Evolutionary conservation across 2,329 filamentous ascomycete genomes (phyloP), one percentile per base, ranked within the genome.

Genomic region (Hypoxylon sp.): DNA sequence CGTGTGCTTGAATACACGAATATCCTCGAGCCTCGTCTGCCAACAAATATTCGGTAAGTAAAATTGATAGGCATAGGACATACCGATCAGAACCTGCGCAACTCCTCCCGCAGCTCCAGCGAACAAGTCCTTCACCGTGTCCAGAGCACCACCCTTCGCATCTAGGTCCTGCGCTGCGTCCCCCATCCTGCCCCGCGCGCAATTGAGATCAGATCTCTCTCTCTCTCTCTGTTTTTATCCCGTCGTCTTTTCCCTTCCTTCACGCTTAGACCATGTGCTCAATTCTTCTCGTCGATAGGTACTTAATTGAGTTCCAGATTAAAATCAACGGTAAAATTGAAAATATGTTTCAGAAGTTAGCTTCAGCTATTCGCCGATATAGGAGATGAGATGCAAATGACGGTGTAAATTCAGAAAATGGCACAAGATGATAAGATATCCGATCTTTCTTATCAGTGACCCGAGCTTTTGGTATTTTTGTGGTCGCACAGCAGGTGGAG

Each of bases 61-160:
- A 40, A 47, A 54, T 19, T 37, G 52, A 44, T 15, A 32, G 44
- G 35, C 29, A n/a, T 30, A 45, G 80, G n/a, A 84, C 74, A 6
- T 76, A 96, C 92, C 93, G 61, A 97, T 81, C 57, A 99, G 76
- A 31, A 99, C 94, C 74, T 99, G 94, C 12, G 94, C 93, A 63
- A 97, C 81, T 64, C 94, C 94, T 58, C 94, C 94, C 5, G 88
- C 89, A 52, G 94, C 94, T 26, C 94, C 94, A 7, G 94, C 84
- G 68, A 93, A 89, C 51, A 99, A 78, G 74, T 99, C 94, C 78
- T 97, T 99, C 65, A 86, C 77, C 38, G 89, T 88, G 68, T 87
- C 83, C 63, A 78, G 60, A 16, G 71, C 73, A 46, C 72, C 69
- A 55, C 66, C 69, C 41, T 65, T 63, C 48, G 59, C 57, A 17